A percentile compares a stretch with the other conserved stretches of the same genome.
Evolutionary conservation across 306 rosid species (phyloP).

Genomic region (Cucumis hystrix): DNA sequence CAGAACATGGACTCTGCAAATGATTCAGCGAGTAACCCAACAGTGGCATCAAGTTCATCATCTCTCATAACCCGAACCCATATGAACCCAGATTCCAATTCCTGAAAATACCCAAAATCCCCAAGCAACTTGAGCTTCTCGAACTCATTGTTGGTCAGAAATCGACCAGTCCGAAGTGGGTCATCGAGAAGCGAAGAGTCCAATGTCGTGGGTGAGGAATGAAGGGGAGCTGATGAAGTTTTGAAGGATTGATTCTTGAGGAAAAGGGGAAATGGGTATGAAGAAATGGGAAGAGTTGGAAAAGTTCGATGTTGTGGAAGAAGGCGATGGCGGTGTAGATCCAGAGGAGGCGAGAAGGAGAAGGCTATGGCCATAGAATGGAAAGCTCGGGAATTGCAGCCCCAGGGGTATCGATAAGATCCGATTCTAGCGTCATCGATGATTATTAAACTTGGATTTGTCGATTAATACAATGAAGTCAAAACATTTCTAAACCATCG

Average conservation of each 20-base stretch:
- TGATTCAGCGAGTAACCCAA: conserved; percentile 57
- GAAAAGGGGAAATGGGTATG: conserved; percentile 15
- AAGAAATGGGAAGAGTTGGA: conserved; percentile 9
- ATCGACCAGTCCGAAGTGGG: conserved; percentile 45
- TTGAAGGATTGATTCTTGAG: conserved; percentile 24
- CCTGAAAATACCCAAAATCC: conserved; percentile 29
- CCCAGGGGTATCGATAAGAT: conserved; percentile 2
- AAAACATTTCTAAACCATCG: not conserved
- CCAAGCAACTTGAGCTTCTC: conserved; percentile 41
- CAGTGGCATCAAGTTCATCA: conserved; percentile 40
- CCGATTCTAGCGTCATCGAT: not conserved
- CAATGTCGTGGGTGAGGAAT: conserved; percentile 12
- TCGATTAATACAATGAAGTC: not conserved
- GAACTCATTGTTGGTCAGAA: conserved; percentile 48
- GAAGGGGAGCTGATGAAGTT: conserved; percentile 29
- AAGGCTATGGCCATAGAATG: conserved; percentile 45
- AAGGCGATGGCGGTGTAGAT: conserved; percentile 23
- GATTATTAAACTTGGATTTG: not conserved
- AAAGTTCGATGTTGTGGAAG: conserved; percentile 17
- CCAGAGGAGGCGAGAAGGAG: conserved; percentile 35
- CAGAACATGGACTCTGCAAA: conserved; percentile 65
- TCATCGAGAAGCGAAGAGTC: conserved; percentile 20
- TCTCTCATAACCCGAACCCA: conserved; percentile 67
- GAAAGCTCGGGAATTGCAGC: not conserved
- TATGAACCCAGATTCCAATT: conserved; percentile 55